Percentiles rank a stretch among this genome's conserved stretches.
Evolutionary conservation across 2,329 filamentous ascomycete genomes (phyloP).

Genomic region (Pseudofabraea citricarpa): DNA sequence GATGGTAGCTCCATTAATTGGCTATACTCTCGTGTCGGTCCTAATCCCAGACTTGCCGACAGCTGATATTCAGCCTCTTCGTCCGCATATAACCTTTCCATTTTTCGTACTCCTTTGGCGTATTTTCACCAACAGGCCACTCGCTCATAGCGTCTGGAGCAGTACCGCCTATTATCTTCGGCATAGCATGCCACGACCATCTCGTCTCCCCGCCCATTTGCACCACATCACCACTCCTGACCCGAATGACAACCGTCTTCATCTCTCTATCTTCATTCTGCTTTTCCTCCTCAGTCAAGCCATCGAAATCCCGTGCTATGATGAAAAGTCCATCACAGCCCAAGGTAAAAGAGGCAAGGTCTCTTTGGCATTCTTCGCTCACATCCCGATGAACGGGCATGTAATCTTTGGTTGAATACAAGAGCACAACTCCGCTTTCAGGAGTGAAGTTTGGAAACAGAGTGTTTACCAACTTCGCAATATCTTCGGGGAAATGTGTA

Average conservation of each 20-base stretch:
- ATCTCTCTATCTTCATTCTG: conserved; percentile 22
- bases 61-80: conserved; percentile 88
- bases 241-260: conserved; percentile 50
- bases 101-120: conserved; percentile 41
- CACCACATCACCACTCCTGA: conserved; percentile 83
- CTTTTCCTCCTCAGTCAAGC: conserved; percentile 9
- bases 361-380: conserved; percentile 73
- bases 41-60: conserved; percentile 68
- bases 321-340: conserved; percentile 91
- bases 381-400: conserved; percentile 93
- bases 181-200: conserved; percentile 94
- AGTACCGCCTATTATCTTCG: conserved; percentile 74
- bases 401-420: conserved; percentile 86
- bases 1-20: no score
- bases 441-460: conserved; percentile 74
- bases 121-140: conserved; percentile 59
- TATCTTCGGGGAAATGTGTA: conserved; percentile 70
- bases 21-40: no score
- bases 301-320: conserved; percentile 52
- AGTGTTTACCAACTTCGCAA: conserved; percentile 59
- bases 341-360: conserved; percentile 78
- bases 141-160: conserved; percentile 70
- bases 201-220: conserved; percentile 81
- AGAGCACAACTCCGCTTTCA: conserved; percentile 87
- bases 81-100: conserved; percentile 87